Evolutionary conservation across 768 basidiomycete species (phyloP), one percentile per base, ranked within the genome.

Genomic region (Podaxis mareebaensis): DNA sequence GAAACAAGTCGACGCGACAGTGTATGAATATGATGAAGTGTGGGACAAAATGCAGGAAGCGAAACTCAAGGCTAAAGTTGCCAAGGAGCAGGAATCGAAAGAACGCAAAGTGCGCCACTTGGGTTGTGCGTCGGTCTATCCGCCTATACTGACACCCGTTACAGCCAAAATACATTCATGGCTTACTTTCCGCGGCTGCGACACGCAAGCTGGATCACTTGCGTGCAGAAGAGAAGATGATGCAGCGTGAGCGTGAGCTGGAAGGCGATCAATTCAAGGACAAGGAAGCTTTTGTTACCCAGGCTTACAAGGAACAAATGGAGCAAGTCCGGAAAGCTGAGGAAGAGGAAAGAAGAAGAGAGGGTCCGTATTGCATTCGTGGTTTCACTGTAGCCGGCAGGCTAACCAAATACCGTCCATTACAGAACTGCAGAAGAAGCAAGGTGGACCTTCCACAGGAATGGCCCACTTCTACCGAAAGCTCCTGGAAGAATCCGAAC

Each of bases 201-300:
- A 94, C 94, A 28, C 84, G 97, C 26, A 87, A 89, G 69, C 74
- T 96, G 53, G 97, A 99, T 74, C 85, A 93, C 69, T 76, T 99
- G 11, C 83, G 95, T 59, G 97, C 97, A 0, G 97, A 99, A 75
- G 96, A 99, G 76, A 98, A 99, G 81, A 91, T 96, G 91, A 90
- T 98, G 72, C 92, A 96, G 73, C 83, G 85, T 49, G 97, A 99
- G 74, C 85, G 97, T 22, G 93, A 96, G 76, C 78, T 83, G 20
- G 97, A 99, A 76, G 97, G 97, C 0, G 95, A 95, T 65, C 85
- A 95, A 73, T 99, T 93, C 73, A 83, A 83, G 61, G 97, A 93
- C 78, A 99, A 96, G 79, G 97, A 98, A 60, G 82, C 88, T n/a
- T 99, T 99, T 70, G 96, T 99, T 55, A 99, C 97, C 0, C 93